Conservation (phyloP, 441 rosid genomes). For the Brassica balearica region DNA sequence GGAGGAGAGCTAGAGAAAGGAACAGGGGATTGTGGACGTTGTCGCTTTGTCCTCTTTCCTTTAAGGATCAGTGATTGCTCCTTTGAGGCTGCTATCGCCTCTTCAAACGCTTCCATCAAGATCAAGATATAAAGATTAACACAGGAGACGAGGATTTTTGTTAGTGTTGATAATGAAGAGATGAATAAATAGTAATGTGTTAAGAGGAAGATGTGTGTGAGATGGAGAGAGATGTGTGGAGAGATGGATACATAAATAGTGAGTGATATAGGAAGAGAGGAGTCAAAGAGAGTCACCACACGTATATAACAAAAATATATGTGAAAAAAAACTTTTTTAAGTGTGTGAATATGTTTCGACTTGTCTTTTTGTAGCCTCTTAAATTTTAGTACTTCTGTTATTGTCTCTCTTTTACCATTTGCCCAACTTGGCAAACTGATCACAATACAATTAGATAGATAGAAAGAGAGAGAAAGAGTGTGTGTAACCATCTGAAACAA, state of each 20-base stretch:
- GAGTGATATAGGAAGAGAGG: constrained; percentile 41
- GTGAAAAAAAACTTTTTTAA: constrained; percentile 18
- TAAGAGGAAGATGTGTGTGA: constrained; percentile 7
- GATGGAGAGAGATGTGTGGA: constrained; percentile 48
- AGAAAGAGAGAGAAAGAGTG: constrained; percentile 25
- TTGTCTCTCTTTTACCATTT: constrained; percentile 31
- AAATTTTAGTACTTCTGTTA: constrained; percentile 41
- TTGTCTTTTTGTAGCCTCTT: constrained; percentile 38
- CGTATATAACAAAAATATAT: constrained; percentile 33
- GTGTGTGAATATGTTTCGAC: constrained; percentile 41
- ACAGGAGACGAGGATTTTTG: constrained; percentile 20
- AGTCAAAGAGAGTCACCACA: constrained; percentile 43
- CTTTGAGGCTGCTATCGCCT: constrained; percentile 40
- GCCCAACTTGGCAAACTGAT: constrained; percentile 42
- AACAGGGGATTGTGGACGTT: constrained; percentile 44
- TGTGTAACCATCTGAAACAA: constrained; percentile 31
- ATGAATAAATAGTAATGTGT: constrained; percentile 34
- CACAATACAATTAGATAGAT: constrained; percentile 27
- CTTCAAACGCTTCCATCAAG: constrained; percentile 55
- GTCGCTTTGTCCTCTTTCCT: constrained; percentile 80
- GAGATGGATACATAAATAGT: constrained; percentile 41
- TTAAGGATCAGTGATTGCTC: constrained; percentile 51
- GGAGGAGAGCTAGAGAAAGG: constrained; percentile 36
- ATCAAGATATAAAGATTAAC: constrained; percentile 6
- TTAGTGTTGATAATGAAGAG: constrained; percentile 32